Percentiles rank a stretch among this genome's conserved stretches.
Evolutionary conservation across 768 basidiomycete species (phyloP).

Genomic region (Panellus pusillus): DNA sequence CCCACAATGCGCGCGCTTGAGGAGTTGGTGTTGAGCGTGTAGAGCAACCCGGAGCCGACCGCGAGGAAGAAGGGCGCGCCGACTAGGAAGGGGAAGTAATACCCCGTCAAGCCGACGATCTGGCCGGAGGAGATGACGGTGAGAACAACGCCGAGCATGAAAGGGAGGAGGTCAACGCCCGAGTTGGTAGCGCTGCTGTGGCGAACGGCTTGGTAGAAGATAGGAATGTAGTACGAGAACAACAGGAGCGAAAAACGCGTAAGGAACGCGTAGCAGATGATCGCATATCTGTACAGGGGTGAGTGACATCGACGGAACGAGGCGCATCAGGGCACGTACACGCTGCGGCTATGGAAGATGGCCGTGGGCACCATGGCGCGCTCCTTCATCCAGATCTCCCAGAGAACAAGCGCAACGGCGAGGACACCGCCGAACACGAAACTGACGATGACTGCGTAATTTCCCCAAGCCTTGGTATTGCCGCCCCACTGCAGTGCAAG

Average conservation of each 20-base stretch:
- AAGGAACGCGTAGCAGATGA: constrained; percentile 7
- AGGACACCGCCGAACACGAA: constrained; percentile 17
- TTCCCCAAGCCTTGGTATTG: constrained; percentile 40
- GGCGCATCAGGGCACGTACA: not conserved
- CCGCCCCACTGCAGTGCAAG: constrained; percentile 48
- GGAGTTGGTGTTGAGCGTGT: constrained; percentile 6
- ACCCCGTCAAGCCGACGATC: constrained; percentile 7
- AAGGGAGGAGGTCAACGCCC: constrained; percentile 21
- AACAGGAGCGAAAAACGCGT: constrained; percentile 14
- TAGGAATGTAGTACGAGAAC: constrained; percentile 22
- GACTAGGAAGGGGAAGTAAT: constrained; percentile 2
- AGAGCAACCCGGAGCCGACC: constrained; percentile 16
- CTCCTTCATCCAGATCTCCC: constrained; percentile 18
- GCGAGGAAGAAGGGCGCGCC: constrained; percentile 7
- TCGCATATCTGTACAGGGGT: not conserved
- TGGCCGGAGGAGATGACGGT: constrained; percentile 12
- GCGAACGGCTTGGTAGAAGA: constrained; percentile 20
- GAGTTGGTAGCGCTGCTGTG: constrained; percentile 14
- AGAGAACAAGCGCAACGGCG: constrained; percentile 1
- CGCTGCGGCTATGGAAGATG: constrained; percentile 14
- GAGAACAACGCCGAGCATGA: constrained; percentile 13
- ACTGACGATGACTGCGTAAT: constrained; percentile 17
- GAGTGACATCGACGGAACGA: not conserved
- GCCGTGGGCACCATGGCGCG: constrained; percentile 14
- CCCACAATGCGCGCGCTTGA: not conserved